Conservation (phyloP, 176 grass and related monocot genomes). For the Paspalum vaginatum region DNA sequence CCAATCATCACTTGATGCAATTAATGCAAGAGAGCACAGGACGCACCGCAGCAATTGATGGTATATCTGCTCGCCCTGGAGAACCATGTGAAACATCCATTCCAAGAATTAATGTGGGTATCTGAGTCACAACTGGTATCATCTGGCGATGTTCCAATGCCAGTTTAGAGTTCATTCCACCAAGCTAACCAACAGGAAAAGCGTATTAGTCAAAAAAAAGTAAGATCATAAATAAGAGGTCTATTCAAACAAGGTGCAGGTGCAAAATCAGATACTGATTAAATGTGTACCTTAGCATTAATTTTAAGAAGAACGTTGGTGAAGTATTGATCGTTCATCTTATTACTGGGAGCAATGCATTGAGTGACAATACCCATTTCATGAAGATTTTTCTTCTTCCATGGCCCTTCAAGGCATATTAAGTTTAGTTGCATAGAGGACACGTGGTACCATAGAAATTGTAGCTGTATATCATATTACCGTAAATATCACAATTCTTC, state of each 20-base stretch:
- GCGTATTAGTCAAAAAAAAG: conserved; percentile 36
- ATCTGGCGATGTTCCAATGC: conserved; percentile 54
- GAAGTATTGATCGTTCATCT: conserved; percentile 93
- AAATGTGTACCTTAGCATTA: conserved; percentile 81
- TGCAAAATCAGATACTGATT: conserved; percentile 22
- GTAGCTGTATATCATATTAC: conserved; percentile 40
- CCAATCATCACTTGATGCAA: conserved; percentile 19
- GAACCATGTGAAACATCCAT: conserved; percentile 92
- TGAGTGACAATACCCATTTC: conserved; percentile 88
- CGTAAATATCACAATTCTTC: conserved; percentile 91
- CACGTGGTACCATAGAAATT: not conserved
- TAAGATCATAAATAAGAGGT: conserved; percentile 17
- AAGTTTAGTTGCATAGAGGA: conserved; percentile 27
- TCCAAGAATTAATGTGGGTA: conserved; percentile 77
- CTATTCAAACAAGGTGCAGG: conserved; percentile 23
- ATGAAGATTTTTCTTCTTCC: conserved; percentile 97
- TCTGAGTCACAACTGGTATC: conserved; percentile 60
- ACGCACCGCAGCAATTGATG: conserved; percentile 83
- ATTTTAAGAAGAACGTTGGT: conserved; percentile 97
- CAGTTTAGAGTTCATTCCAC: conserved; percentile 78
- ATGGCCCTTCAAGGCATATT: conserved; percentile 65
- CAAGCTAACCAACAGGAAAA: conserved; percentile 60
- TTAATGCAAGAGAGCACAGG: conserved; percentile 22
- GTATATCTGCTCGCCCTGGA: conserved; percentile 65
- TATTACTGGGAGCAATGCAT: conserved; percentile 75